Evolutionary conservation across 176 grass and related monocot genomes (phyloP).

Genomic region (Ensete ventricosum): DNA sequence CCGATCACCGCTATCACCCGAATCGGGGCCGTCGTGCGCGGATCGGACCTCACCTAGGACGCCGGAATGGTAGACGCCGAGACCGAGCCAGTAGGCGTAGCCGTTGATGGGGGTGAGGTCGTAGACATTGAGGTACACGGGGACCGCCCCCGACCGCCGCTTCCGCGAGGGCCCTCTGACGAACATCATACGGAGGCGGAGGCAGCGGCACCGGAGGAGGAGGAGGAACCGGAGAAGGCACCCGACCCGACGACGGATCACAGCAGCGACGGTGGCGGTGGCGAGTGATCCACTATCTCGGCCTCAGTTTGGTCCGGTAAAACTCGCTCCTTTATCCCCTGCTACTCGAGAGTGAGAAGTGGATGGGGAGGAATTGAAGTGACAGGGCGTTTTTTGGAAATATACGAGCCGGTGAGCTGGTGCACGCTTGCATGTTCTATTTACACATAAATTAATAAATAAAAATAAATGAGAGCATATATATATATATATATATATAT

Average conservation of each 20-base stretch:
- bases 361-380: too few relatives aligned
- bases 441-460: too few relatives aligned
- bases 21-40: too few relatives aligned
- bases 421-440: too few relatives aligned
- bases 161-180: background rate
- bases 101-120: constrained; percentile 10
- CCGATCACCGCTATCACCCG: too few relatives aligned
- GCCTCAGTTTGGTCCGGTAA: too few relatives aligned
- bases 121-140: constrained; percentile 11
- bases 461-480: too few relatives aligned
- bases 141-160: background rate
- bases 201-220: background rate
- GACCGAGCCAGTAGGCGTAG: constrained; percentile 11
- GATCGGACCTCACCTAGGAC: background rate
- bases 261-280: background rate
- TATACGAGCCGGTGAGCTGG: too few relatives aligned
- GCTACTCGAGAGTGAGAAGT: too few relatives aligned
- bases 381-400: too few relatives aligned
- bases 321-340: too few relatives aligned
- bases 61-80: constrained; percentile 11
- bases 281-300: background rate
- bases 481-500: too few relatives aligned
- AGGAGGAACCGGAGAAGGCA: background rate
- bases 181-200: background rate
- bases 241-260: background rate